These are phyloP conservation scores for Xylariaceae sp. DNA, from an alignment of 2,329 filamentous ascomycete genomes.

Conservation along the genomic window DNA sequence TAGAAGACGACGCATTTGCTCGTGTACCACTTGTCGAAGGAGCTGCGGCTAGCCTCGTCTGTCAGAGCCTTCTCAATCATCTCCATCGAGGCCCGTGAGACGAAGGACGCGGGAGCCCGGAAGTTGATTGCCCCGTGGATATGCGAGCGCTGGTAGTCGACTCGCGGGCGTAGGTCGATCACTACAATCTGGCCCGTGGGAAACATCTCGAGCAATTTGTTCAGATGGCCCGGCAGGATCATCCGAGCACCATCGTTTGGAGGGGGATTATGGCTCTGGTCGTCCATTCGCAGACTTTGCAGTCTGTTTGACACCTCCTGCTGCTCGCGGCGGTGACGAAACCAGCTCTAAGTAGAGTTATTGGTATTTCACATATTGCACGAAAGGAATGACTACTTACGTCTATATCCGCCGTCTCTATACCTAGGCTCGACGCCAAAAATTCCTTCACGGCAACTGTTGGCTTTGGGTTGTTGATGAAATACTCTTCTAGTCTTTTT, in stretches of 20 bases:
- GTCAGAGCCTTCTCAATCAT: slow-evolving; percentile 58
- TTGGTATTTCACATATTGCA: slow-evolving; percentile 24
- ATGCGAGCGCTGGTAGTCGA: slow-evolving; percentile 58
- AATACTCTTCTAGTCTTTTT: slow-evolving; percentile 60
- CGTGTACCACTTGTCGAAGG: slow-evolving; percentile 55
- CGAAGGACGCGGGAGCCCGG: slow-evolving; percentile 56
- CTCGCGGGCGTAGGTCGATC: slow-evolving; percentile 56
- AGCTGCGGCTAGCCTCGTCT: slow-evolving; percentile 55
- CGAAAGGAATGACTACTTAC: slow-evolving; percentile 40
- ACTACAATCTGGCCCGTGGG: slow-evolving; percentile 53
- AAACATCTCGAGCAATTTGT: slow-evolving; percentile 58
- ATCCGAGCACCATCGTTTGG: slow-evolving; percentile 49
- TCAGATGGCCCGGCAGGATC: slow-evolving; percentile 60
- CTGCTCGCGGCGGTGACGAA: slow-evolving; percentile 59
- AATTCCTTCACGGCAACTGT: slow-evolving; percentile 59
- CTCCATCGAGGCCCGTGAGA: slow-evolving; percentile 55
- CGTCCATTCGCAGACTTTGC: slow-evolving; percentile 52
- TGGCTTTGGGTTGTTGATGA: slow-evolving; percentile 54
- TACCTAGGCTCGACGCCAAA: slow-evolving; percentile 60
- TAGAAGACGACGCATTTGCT: slow-evolving; percentile 61
- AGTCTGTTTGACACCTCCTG: slow-evolving; percentile 54
- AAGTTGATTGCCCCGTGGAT: slow-evolving; percentile 60
- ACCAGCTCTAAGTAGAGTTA: slow-evolving; percentile 51
- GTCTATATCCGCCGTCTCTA: slow-evolving; percentile 58
- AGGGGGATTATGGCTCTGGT: slow-evolving; percentile 39